These are phyloP conservation scores for Xanthoparmelia taractica DNA, from an alignment of 495 filamentous ascomycete genomes.

Conservation along the genomic window DNA sequence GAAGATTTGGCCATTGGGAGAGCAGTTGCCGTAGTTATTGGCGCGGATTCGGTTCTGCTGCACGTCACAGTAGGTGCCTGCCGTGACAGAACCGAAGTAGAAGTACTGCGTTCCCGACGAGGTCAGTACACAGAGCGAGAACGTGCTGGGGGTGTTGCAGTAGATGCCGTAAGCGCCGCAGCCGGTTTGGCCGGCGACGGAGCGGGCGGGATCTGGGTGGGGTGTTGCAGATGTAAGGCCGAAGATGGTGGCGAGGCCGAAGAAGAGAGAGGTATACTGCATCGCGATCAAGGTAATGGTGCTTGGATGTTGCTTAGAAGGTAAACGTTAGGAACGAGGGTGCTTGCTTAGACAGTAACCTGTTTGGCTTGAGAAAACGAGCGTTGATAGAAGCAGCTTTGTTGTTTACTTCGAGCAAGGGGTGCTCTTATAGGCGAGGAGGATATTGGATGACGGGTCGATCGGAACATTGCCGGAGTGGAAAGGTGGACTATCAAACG, in stretches of 20 bases:
- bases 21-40: constrained; percentile 7
- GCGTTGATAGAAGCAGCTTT: background rate
- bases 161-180: background rate
- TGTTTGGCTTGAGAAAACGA: background rate
- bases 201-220: background rate
- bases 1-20: background rate
- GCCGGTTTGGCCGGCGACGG: background rate
- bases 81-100: constrained; percentile 2
- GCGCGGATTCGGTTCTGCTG: background rate
- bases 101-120: background rate
- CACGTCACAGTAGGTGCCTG: constrained; percentile 6
- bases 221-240: background rate
- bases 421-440: background rate
- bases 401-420: background rate
- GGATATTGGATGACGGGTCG: background rate
- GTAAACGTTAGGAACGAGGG: no score
- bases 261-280: background rate
- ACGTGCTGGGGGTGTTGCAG: background rate
- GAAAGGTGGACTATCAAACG: background rate
- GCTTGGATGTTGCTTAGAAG: no score
- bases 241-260: background rate
- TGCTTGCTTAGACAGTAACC: no score
- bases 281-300: background rate
- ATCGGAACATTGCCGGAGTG: background rate
- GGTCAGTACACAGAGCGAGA: constrained; percentile 33